Evolutionary conservation across 257 asterid species (phyloP).

Genomic region (Nicotiana sylvestris): DNA sequence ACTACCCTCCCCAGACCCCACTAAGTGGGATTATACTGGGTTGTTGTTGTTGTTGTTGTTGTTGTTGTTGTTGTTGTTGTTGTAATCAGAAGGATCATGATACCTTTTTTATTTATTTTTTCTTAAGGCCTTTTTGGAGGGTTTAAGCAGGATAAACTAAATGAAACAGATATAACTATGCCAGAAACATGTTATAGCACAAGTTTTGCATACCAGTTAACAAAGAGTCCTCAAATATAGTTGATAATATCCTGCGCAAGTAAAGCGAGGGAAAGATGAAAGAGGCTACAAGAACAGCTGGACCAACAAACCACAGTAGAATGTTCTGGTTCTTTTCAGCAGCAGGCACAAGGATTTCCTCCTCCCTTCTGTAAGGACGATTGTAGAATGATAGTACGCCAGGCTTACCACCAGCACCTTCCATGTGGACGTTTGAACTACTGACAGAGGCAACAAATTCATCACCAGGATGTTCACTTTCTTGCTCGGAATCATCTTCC

Average conservation of each 20-base stretch:
- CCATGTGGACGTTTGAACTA: slow-evolving; percentile 29
- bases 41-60: too few relatives aligned
- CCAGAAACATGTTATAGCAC: slow-evolving; percentile 12
- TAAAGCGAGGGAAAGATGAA: slow-evolving; percentile 91
- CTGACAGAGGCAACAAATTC: slow-evolving; percentile 35
- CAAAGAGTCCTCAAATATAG: slow-evolving; percentile 89
- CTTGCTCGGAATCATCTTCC: slow-evolving; percentile 40
- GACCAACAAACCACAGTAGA: slow-evolving; percentile 81
- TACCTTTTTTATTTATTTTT: not conserved
- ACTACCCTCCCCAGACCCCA: too few relatives aligned
- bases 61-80: too few relatives aligned
- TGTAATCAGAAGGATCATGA: not conserved
- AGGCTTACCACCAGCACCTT: slow-evolving; percentile 64
- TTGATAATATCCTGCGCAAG: slow-evolving; percentile 73
- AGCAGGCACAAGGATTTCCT: slow-evolving; percentile 29
- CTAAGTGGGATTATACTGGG: too few relatives aligned
- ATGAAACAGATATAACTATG: not conserved
- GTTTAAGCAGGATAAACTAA: not conserved
- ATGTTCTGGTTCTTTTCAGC: slow-evolving; percentile 36
- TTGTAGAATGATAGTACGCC: slow-evolving; percentile 78
- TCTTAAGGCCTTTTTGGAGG: not conserved
- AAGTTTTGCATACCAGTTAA: slow-evolving; percentile 57
- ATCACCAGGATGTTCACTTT: slow-evolving; percentile 32
- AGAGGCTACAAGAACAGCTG: slow-evolving; percentile 84
- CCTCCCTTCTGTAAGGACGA: slow-evolving; percentile 31